These are phyloP conservation scores for Trichosporon sp. DNA, from an alignment of 1,284 basidiomycete genomes.

Conservation along the genomic window DNA sequence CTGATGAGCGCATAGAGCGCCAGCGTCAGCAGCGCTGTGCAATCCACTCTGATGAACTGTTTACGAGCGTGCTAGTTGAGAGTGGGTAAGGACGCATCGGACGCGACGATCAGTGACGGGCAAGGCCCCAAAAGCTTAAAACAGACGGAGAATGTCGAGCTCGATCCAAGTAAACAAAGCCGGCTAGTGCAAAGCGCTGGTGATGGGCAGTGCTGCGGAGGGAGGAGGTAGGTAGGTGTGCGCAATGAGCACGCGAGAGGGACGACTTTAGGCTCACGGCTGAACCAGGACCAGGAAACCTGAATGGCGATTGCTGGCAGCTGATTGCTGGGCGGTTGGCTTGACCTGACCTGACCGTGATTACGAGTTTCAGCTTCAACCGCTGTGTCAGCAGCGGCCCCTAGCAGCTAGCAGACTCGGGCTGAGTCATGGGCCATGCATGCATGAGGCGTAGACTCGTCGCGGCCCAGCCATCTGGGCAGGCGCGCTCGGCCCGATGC, in stretches of 20 bases:
- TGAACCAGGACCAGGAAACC: not conserved
- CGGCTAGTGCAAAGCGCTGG: too few relatives aligned
- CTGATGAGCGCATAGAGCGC: not conserved
- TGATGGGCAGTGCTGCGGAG: not conserved
- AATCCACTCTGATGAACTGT: not conserved
- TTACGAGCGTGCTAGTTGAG: not conserved
- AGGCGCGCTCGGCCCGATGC: not conserved
- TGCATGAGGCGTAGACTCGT: not conserved
- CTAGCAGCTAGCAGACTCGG: too few relatives aligned
- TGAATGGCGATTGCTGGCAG: not conserved
- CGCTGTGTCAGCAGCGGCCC: not conserved
- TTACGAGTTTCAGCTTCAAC: not conserved
- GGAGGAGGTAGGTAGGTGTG: not conserved
- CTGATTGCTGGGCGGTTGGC: not conserved
- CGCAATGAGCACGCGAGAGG: not conserved
- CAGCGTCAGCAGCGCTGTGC: not conserved
- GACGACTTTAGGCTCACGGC: not conserved
- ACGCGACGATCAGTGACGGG: not conserved
- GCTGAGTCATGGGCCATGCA: not conserved
- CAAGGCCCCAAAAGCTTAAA: not conserved
- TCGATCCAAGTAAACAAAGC: not conserved
- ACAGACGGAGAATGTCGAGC: too few relatives aligned
- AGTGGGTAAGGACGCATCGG: not conserved
- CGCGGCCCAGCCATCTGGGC: not conserved
- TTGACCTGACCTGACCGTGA: not conserved